Evolutionary conservation across 2,329 filamentous ascomycete species (phyloP).

Genomic region (Colletotrichum zoysiae): DNA sequence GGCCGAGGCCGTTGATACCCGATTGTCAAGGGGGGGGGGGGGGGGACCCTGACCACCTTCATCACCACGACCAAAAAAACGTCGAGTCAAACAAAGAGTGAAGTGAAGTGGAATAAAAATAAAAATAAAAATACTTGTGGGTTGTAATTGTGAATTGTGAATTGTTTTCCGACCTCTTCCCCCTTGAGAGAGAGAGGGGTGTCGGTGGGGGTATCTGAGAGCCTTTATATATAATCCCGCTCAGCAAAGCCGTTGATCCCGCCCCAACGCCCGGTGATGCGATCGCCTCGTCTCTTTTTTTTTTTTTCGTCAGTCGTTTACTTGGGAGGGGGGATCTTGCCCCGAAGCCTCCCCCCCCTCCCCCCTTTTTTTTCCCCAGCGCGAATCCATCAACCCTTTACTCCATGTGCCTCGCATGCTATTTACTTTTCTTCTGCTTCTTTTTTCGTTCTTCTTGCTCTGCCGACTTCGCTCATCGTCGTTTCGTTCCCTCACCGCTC

Average conservation of each 20-base stretch:
- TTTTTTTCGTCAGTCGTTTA: conserved; percentile 1
- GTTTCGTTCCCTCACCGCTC: neutral
- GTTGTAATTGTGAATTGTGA: neutral
- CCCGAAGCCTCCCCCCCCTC: neutral
- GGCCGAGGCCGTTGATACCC: conserved; percentile 34
- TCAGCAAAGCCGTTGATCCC: conserved; percentile 38
- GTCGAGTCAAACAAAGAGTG: neutral
- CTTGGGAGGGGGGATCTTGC: neutral
- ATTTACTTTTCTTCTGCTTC: neutral
- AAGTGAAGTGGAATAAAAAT: neutral
- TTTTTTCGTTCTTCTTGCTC: neutral
- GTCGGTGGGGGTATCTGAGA: conserved; percentile 37
- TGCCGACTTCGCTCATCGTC: neutral
- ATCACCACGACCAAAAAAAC: neutral
- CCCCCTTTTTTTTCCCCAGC: neutral
- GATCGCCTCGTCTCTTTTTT: conserved; percentile 22
- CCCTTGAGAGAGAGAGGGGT: neutral
- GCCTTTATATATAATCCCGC: conserved; percentile 35
- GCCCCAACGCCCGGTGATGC: conserved; percentile 37
- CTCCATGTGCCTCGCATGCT: conserved; percentile 4
- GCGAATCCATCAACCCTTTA: conserved; percentile 29
- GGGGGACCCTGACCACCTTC: conserved; percentile 2
- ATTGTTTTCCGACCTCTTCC: conserved; percentile 2
- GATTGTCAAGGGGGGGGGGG: conserved; percentile 17
- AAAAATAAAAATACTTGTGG: neutral